Percentiles rank a stretch among this genome's conserved stretches.
These are phyloP conservation scores for Ophiostoma australiae DNA, from an alignment of 2,329 filamentous ascomycete genomes.

Conservation along the genomic window DNA sequence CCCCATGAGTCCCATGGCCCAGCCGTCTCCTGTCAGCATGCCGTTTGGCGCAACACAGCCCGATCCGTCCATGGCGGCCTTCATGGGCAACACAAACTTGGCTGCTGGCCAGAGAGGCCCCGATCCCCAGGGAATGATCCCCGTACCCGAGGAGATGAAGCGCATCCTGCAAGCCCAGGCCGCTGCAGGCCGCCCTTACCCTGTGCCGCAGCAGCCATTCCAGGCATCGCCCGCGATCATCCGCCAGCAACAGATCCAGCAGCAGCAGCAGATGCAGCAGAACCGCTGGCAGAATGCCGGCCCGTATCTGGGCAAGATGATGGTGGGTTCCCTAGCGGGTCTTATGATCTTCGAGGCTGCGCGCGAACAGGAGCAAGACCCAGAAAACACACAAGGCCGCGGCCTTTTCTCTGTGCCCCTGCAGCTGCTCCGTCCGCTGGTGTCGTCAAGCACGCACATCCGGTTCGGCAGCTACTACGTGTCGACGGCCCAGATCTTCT, in stretches of 20 bases:
- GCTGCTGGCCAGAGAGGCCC: slow-evolving; percentile 37
- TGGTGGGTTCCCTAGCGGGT: slow-evolving; percentile 87
- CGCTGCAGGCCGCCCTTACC: slow-evolving; percentile 50
- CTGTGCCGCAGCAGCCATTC: slow-evolving; percentile 39
- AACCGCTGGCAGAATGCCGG: slow-evolving; percentile 51
- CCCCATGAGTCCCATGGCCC: slow-evolving; percentile 46
- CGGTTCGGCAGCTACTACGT: slow-evolving; percentile 53
- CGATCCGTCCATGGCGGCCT: slow-evolving; percentile 38
- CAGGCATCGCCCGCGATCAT: slow-evolving; percentile 43
- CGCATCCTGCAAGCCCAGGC: slow-evolving; percentile 55
- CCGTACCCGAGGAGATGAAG: slow-evolving; percentile 62
- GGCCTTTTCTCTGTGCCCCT: slow-evolving; percentile 60
- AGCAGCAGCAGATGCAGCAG: slow-evolving; percentile 47
- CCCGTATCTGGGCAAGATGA: slow-evolving; percentile 68
- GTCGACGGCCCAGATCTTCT: slow-evolving; percentile 42
- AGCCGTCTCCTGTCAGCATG: slow-evolving; percentile 48
- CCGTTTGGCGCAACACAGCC: slow-evolving; percentile 44
- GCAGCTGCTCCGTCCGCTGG: slow-evolving; percentile 49
- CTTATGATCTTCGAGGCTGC: slow-evolving; percentile 87
- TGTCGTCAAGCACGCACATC: slow-evolving; percentile 40
- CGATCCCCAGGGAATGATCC: slow-evolving; percentile 56
- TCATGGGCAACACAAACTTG: slow-evolving; percentile 37
- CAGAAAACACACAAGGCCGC: slow-evolving; percentile 58
- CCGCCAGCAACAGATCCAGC: slow-evolving; percentile 54
- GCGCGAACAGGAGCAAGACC: slow-evolving; percentile 59